Conservation (phyloP, 2,329 filamentous ascomycete genomes). For the Epicoccum nigrum region DNA sequence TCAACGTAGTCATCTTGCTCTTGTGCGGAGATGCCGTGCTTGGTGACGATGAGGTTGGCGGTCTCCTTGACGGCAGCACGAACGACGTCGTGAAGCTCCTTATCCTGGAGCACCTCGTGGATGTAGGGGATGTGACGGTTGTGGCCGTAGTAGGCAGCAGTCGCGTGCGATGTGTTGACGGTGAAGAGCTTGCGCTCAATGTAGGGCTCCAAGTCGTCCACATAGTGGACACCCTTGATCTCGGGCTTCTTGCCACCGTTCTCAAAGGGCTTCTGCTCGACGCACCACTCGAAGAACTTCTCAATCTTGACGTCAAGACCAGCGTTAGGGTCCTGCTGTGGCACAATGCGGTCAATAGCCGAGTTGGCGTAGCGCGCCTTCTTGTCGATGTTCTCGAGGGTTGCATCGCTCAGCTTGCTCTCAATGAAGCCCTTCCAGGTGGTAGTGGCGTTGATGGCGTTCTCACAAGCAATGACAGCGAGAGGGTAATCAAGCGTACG, state of each 20-base stretch:
- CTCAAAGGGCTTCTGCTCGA: conserved; percentile 82
- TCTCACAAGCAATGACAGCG: conserved; percentile 96
- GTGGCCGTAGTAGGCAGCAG: conserved; percentile 94
- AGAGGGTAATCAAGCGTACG: conserved; percentile 72
- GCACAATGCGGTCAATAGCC: conserved; percentile 97
- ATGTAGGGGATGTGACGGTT: conserved; percentile 84
- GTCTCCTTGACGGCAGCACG: conserved; percentile 83
- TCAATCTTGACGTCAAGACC: conserved; percentile 94
- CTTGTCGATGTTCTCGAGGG: conserved; percentile 69
- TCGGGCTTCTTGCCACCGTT: conserved; percentile 70
- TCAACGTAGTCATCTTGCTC: conserved; percentile 88
- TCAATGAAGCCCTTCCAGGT: conserved; percentile 82
- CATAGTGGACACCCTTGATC: conserved; percentile 91
- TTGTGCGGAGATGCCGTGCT: conserved; percentile 76
- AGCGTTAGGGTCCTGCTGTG: conserved; percentile 78
- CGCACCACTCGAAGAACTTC: conserved; percentile 99
- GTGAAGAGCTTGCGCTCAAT: conserved; percentile 99
- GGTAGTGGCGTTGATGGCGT: conserved; percentile 93
- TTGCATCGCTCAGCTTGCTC: conserved; percentile 71
- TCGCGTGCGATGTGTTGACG: conserved; percentile 97
- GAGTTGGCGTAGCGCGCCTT: conserved; percentile 95
- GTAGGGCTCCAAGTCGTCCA: conserved; percentile 87
- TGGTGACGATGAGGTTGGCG: conserved; percentile 80
- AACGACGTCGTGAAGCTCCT: conserved; percentile 79
- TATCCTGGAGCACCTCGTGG: conserved; percentile 84